Base-by-base conservation (phyloP, 2,329 filamentous ascomycete species). In the Ascochyta koolunga region DNA sequence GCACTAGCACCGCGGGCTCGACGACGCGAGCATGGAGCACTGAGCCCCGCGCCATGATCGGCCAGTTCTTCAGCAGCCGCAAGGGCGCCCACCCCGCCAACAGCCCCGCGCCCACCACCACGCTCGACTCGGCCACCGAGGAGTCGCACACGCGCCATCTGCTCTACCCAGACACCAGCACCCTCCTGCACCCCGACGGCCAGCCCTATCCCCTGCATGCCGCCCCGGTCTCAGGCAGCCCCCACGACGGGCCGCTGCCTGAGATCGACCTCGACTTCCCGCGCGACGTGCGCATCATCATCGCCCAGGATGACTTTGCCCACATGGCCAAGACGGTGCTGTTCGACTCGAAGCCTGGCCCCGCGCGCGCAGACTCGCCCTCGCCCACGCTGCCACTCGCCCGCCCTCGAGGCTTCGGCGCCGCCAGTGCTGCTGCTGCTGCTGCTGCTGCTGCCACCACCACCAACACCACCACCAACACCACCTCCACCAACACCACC, bases 251-350 rank as follows among this genome's bases (percentile, higher is more conserved):
- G 29, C 69, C 71, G 3, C 69, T 71, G 40, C 71, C 72, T 13
- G 74, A 76, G 58, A 76, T 76, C 45, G 75, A 77, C 54, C 68
- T 78, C 59, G 74, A 77, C 47, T 71, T 68, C 47, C 67, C 74
- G 16, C 64, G 75, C 53, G 75, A 78, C 61, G 72, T 76, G 51
- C 65, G 76, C 51, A 74, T 78, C 55, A 73, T 78, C 57, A 74
- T 78, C 31, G 76, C 76, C 45, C 76, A 78, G 59, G 75, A 77
- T 59, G 76, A 77, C 56, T 69, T 68, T 19, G 66, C 65, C 18
- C 54, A 68, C 39, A 68, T 67, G 58, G 66, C 70, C 52, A 70
- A 71, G 61, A 68, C 71, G 15, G 66, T 77, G 33, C 68, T 78
- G 33, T 78, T 75, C 65, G 76, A 78, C 62, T 78, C 76, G 13